A percentile compares a stretch with the other conserved stretches of the same genome.
These are phyloP conservation scores for Arthromyces matolae DNA, from an alignment of 768 basidiomycete genomes.

Conservation along the genomic window DNA sequence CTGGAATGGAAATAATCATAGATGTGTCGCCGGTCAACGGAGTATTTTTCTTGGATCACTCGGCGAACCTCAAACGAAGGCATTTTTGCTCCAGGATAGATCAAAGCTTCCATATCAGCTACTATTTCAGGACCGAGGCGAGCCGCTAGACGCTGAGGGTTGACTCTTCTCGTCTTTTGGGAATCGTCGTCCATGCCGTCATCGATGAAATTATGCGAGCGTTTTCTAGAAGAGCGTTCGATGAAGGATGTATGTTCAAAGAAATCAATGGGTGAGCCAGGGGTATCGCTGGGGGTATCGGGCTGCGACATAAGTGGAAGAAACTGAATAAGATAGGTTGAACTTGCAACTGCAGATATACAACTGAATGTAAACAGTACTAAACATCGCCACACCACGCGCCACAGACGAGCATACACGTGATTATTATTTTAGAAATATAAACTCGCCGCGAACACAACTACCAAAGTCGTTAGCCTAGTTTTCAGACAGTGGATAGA, in stretches of 20 bases:
- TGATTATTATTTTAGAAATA: constrained; percentile 63
- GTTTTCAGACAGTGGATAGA: constrained; percentile 16
- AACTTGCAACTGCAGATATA: too few relatives aligned
- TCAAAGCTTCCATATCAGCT: constrained; percentile 67
- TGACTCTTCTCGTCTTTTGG: constrained; percentile 52
- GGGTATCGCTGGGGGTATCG: constrained; percentile 13
- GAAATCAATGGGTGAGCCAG: constrained; percentile 13
- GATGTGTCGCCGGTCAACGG: constrained; percentile 68
- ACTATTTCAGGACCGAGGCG: constrained; percentile 65
- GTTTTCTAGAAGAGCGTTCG: constrained; percentile 9
- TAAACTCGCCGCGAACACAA: constrained; percentile 84
- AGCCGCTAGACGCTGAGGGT: constrained; percentile 65
- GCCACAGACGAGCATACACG: constrained; percentile 14
- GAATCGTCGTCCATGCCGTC: constrained; percentile 25
- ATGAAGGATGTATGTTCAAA: constrained; percentile 5
- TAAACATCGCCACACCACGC: constrained; percentile 6
- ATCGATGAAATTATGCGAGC: constrained; percentile 3
- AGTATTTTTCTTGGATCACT: constrained; percentile 66
- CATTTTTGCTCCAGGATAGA: constrained; percentile 73
- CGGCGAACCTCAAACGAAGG: constrained; percentile 68
- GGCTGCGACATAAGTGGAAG: constrained; percentile 32
- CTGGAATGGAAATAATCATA: constrained; percentile 77
- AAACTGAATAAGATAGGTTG: not conserved
- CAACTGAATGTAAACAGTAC: constrained; percentile 11
- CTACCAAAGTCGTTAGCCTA: constrained; percentile 33